Base-by-base conservation (phyloP, 768 basidiomycete genomes). In the Kwoniella bestiolae region DNA sequence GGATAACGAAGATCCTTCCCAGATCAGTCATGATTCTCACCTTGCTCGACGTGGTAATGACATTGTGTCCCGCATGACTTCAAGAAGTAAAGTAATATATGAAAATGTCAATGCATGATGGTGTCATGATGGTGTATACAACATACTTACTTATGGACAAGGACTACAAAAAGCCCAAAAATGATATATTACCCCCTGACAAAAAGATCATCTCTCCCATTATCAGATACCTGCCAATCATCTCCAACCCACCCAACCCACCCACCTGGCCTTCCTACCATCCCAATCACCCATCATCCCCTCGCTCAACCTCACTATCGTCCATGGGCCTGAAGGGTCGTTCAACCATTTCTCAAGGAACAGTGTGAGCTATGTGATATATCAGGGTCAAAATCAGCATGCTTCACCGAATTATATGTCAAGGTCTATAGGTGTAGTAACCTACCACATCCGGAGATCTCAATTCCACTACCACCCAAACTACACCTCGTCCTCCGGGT, bases 401-500 rank as follows among this genome's bases (percentile, higher is more conserved):
- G n/a, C n/a, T n/a, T n/a, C n/a, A n/a, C n/a, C n/a, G n/a, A n/a
- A n/a, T n/a, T n/a, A n/a, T n/a, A n/a, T n/a, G n/a, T n/a, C n/a
- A n/a, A n/a, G n/a, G n/a, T n/a, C n/a, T n/a, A n/a, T n/a, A n/a
- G n/a, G n/a, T n/a, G n/a, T n/a, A n/a, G n/a, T n/a, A n/a, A 72
- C 77, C 69, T 46, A 80, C 78, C 31, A 79, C 78, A 41, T 79
- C 79, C 3, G 74, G 34, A 23, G 72, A 74, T 16, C 79, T 61
- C n/a, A 80, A 65, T 56, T 80, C 79, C 11, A 74, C 74, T 3
- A 80, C 73, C 16, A 79, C 74, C 73, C 71, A 74, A 8, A 75
- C 78, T 3, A 74, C 58, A 16, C 76, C 73, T 38, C 55, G 61
- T 4, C 68, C 65, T 21, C 69, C 72, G 26, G 12, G 38, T 1